phyloP scores from a whole-genome alignment of 225 moss, liverwort and hornwort genomes.

The Climacium dendroides region DNA sequence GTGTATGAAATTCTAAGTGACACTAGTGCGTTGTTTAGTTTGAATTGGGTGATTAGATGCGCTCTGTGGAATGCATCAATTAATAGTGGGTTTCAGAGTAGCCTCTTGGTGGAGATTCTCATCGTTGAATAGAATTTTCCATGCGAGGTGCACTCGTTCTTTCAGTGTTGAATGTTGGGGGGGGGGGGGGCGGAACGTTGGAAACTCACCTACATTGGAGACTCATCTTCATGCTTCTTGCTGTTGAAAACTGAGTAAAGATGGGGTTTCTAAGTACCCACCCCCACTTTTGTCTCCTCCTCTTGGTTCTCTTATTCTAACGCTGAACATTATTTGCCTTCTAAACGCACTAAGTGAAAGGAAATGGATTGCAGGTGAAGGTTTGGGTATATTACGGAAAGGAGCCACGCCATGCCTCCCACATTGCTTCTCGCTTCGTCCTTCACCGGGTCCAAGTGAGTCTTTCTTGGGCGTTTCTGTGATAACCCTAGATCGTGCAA shows the following conservation, averaged over 20 bases:
- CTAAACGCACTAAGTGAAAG: neutral
- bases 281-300: neutral
- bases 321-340: neutral
- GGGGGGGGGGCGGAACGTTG: neutral
- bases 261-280: neutral
- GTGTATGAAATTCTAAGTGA: neutral
- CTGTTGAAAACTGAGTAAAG: neutral
- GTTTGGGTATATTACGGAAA: neutral
- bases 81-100: neutral
- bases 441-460: conserved; percentile 26
- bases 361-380: neutral
- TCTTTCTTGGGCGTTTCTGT: neutral
- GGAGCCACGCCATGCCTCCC: conserved; percentile 6
- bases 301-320: neutral
- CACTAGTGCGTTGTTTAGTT: neutral
- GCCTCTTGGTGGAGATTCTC: neutral
- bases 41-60: neutral
- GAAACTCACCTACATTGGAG: neutral
- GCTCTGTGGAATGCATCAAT: neutral
- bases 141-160: neutral
- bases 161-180: neutral
- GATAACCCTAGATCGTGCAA: neutral
- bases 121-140: neutral
- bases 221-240: neutral
- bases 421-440: conserved; percentile 28